Evolutionary conservation across 2,329 filamentous ascomycete species (phyloP).

Genomic region (Penicillium sp.): DNA sequence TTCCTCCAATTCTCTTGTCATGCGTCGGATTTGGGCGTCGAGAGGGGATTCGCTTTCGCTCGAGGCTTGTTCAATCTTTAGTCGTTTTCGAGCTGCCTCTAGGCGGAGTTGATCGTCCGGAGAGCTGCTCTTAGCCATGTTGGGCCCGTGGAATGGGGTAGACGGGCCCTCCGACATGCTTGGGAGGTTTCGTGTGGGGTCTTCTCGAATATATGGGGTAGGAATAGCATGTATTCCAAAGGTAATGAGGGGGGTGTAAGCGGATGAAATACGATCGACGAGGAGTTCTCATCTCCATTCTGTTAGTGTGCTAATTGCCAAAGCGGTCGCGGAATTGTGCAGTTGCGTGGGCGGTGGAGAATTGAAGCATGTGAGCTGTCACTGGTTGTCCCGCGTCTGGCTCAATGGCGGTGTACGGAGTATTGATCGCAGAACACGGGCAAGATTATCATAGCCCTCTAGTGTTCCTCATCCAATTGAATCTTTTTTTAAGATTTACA

Average conservation of each 20-base stretch:
- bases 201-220: neutral
- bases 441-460: neutral
- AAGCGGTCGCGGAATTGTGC: neutral
- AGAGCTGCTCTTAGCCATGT: conserved; percentile 1
- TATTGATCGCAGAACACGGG: neutral
- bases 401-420: too few species aligned
- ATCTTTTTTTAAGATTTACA: too few species aligned
- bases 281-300: neutral
- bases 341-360: neutral
- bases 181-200: neutral
- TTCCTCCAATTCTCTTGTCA: conserved; percentile 6
- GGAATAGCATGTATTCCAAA: neutral
- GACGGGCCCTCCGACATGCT: neutral
- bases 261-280: neutral
- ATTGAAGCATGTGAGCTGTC: neutral
- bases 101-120: neutral
- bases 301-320: neutral
- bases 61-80: neutral
- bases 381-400: neutral
- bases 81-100: conserved; percentile 7
- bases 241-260: neutral
- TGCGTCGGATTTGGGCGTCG: conserved; percentile 6
- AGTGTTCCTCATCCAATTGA: neutral
- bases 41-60: neutral
- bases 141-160: neutral